Evolutionary conservation across 164 flowering plant genomes (phyloP), one percentile per base, ranked within the genome.

Genomic region (Warburgia ugandensis): DNA sequence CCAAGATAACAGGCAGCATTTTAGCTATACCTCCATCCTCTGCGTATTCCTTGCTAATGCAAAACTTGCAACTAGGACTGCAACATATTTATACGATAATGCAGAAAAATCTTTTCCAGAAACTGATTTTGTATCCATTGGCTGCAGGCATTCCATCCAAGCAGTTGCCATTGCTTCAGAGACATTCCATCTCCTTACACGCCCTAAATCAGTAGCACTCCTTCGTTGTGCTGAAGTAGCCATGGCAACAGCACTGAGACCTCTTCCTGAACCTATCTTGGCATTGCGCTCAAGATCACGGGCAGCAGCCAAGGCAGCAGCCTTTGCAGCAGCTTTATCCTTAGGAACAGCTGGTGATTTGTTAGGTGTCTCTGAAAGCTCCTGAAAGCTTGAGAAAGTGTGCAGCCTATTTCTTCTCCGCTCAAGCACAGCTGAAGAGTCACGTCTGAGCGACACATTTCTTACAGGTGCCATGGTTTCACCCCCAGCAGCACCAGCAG

Each of bases 221-320:
- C 97, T 79, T 39, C 99, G 65, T 58, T 94, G 99, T 14, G 90
- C 90, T 62, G 99, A 82, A 40, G 99, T 89, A 41, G 97, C 97
- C 99, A 94, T 94, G 45, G 99, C 99, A 40, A 94, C 95, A 29
- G 99, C 99, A 76, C 97, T 86, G 22, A 94, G 95, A 62, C 99
- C 99, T 69, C 99, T 79, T 60, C 99, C 99, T 23, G 99, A 79
- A 63, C 99, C 99, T 72, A 94, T 84, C 60, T 86, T 94, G 30
- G 99, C 86, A 77, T 71, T 83, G 43, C 97, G 91, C 55, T 94
- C 95, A 71, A 89, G 90, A 75, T 94, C 99, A 48, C 99, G 94
- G 22, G 99, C 97, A 60, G 99, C 99, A 62, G 95, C 96, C 76
- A 94, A 66, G 20, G 99, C 97, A 59, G 99, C 99, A 55, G 96